Base-by-base conservation (phyloP, 129 eudicot species). In the Pittosporum tobira region DNA sequence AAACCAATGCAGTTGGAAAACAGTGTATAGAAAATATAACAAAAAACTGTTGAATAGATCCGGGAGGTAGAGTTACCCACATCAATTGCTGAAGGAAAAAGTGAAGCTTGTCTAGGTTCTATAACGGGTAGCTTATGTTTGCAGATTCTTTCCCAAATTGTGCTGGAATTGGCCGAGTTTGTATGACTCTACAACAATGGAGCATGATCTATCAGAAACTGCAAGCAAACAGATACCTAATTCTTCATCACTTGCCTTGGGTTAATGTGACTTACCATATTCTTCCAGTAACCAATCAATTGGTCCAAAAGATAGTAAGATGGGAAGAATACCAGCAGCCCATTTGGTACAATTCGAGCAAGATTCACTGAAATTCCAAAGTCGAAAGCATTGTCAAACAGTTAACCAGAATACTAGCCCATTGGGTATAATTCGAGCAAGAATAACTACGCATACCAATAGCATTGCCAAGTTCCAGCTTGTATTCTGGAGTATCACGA, bases 301-400 rank as follows among this genome's bases (percentile, higher is more conserved):
- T 78, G 80, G 50, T 91, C 94, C 94, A 91, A 56, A 50, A 86
- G 79, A 63, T 75, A 81, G 77, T 91, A 91, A 52, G 98, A 91
- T 28, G 98, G 98, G 21, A 91, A 91, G 73, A 91, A 91, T 34
- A 91, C 90, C 28, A 91, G 94, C 64, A 91, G 70, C 48, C 98
- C 98, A 58, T 91, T 96, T 11, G 98, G 98, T 66, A 91, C 98
- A 48, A 83, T 83, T 73, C 98, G 90, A 69, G 98, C 98, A 72
- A 91, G 81, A 80, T 91, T 91, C 59, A 91, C 98, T 91, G 88
- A 46, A 42, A 46, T 61, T 56, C 44, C 12, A 49, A 40, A 62
- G 9, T 29, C 23, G 61, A 59, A 53, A 70, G 31, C 21, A 22
- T 67, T 57, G 51, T 29, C 48, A 62, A 42, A 30, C 36, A 26